These are phyloP conservation scores for Clitocybe nebularis DNA, from an alignment of 1,284 basidiomycete genomes.

Conservation along the genomic window DNA sequence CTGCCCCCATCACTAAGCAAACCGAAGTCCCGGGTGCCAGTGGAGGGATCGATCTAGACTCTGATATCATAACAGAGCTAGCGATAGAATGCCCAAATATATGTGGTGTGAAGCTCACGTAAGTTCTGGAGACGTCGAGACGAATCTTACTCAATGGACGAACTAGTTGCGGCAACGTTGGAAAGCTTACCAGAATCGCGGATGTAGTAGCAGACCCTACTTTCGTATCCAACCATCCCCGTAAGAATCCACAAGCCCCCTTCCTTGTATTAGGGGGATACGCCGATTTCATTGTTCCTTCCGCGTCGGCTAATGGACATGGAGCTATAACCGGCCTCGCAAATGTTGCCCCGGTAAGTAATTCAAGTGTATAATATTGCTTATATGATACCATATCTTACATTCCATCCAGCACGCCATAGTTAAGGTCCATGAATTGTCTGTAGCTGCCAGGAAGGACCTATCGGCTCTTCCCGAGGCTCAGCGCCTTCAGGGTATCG, in stretches of 20 bases:
- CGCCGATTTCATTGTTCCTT: constrained; percentile 73
- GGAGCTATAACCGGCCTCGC: constrained; percentile 83
- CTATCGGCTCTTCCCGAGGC: constrained; percentile 64
- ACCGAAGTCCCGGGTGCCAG: constrained; percentile 73
- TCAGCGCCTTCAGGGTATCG: constrained; percentile 72
- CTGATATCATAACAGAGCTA: constrained; percentile 79
- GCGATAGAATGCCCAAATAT: constrained; percentile 70
- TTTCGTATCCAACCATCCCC: constrained; percentile 59
- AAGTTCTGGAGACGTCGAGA: constrained; percentile 25
- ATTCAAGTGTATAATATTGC: background rate
- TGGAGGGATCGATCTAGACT: constrained; percentile 83
- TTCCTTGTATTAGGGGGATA: constrained; percentile 82
- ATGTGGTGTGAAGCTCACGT: constrained; percentile 87
- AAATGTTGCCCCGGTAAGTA: constrained; percentile 71
- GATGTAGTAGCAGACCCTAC: constrained; percentile 57
- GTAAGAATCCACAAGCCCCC: constrained; percentile 56
- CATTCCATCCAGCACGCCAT: constrained; percentile 46
- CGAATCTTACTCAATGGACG: background rate
- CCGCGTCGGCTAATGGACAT: constrained; percentile 64
- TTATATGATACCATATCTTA: constrained; percentile 11
- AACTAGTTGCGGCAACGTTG: constrained; percentile 82
- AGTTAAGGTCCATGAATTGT: constrained; percentile 60
- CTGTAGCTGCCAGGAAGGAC: constrained; percentile 49
- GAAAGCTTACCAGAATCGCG: constrained; percentile 83
- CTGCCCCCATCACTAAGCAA: constrained; percentile 9